These are phyloP conservation scores for Aspergillus coremiiformis DNA, from an alignment of 495 filamentous ascomycete species.

Conservation along the genomic window DNA sequence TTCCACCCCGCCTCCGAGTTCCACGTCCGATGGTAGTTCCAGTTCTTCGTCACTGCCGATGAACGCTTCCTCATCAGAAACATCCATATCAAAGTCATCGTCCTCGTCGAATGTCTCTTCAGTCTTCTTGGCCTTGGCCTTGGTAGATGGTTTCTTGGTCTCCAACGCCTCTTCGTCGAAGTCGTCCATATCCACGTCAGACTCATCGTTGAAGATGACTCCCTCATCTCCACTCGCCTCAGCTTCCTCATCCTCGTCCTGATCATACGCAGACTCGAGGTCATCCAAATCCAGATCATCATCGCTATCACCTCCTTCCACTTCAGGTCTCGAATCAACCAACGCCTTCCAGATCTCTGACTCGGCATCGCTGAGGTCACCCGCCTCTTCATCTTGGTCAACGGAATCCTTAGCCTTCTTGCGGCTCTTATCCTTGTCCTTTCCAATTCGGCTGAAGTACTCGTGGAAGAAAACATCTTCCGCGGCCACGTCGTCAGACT, in stretches of 20 bases:
- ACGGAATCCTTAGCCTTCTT: slow-evolving; percentile 40
- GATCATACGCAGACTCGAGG: slow-evolving; percentile 49
- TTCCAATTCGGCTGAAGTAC: slow-evolving; percentile 80
- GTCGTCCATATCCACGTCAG: slow-evolving; percentile 40
- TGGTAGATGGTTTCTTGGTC: slow-evolving; percentile 14
- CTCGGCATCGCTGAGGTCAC: slow-evolving; percentile 40
- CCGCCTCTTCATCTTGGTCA: slow-evolving; percentile 20
- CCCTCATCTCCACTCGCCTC: slow-evolving; percentile 47
- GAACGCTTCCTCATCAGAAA: slow-evolving; percentile 46
- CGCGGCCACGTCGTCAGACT: slow-evolving; percentile 71
- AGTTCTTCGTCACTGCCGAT: slow-evolving; percentile 49
- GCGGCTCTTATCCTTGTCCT: slow-evolving; percentile 51
- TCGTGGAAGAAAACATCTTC: slow-evolving; percentile 98
- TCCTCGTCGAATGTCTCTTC: slow-evolving; percentile 35
- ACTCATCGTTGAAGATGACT: slow-evolving; percentile 44
- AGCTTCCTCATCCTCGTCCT: slow-evolving; percentile 40
- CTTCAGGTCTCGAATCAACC: slow-evolving; percentile 68
- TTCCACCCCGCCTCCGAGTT: slow-evolving; percentile 32
- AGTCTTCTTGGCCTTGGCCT: slow-evolving; percentile 36
- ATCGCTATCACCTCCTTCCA: slow-evolving; percentile 62
- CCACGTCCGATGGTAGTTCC: slow-evolving; percentile 48
- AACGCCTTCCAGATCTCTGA: slow-evolving; percentile 90
- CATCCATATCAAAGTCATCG: slow-evolving; percentile 46
- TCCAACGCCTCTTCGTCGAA: slow-evolving; percentile 39
- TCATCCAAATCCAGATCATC: slow-evolving; percentile 60